These are phyloP conservation scores for Corylus avellana DNA, from an alignment of 306 rosid genomes.

Conservation along the genomic window DNA sequence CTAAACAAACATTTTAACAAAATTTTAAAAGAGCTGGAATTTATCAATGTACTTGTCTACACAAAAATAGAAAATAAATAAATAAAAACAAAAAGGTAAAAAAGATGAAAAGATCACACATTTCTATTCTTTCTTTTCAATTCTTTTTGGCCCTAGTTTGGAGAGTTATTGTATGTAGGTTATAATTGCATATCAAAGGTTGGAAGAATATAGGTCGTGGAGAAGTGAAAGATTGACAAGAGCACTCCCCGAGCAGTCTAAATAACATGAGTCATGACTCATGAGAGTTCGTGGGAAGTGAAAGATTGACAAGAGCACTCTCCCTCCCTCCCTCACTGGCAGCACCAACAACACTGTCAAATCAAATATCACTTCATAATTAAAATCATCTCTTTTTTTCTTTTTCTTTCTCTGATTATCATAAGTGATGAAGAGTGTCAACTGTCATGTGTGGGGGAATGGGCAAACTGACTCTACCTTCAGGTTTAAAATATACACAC, in stretches of 20 bases:
- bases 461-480: constrained; percentile 34
- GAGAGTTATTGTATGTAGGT: too few relatives aligned
- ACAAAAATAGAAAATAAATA: too few relatives aligned
- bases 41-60: too few relatives aligned
- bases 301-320: constrained; percentile 5
- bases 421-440: constrained; percentile 1
- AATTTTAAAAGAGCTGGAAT: too few relatives aligned
- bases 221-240: not conserved
- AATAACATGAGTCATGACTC: too few relatives aligned
- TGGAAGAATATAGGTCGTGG: not conserved
- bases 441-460: constrained; percentile 35
- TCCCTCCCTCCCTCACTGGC: not conserved
- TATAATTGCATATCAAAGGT: not conserved
- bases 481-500: not conserved
- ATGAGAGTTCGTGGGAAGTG: not conserved
- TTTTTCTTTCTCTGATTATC: constrained; percentile 21
- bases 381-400: not conserved
- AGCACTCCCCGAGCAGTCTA: not conserved
- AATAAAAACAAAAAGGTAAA: too few relatives aligned
- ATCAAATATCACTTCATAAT: constrained; percentile 35
- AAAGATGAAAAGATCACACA: too few relatives aligned
- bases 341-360: constrained; percentile 29
- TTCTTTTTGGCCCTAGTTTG: too few relatives aligned
- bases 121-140: too few relatives aligned
- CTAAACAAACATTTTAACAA: too few relatives aligned